Evolutionary conservation across 179 eudicot species (phyloP), one percentile per base, ranked within the genome.

Genomic region (Patellifolia procumbens): DNA sequence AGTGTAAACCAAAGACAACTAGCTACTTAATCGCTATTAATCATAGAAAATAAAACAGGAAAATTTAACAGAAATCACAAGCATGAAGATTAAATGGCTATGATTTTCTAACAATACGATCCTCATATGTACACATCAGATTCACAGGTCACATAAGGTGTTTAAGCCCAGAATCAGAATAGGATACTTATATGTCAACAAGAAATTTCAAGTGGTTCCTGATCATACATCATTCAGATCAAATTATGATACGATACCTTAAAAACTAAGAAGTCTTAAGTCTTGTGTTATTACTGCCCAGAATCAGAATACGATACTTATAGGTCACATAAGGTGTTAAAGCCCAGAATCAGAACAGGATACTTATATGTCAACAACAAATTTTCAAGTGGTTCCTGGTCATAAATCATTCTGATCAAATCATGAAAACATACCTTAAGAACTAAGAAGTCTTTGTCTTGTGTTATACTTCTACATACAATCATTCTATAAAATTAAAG

Each of bases 381-480:
- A 48, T 59, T 58, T 22, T n/a, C 56, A 9, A 46, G 46, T 35
- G 12, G 39, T 59, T 28, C 43, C 56, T 13, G 7, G 73, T 43
- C 70, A 63, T 42, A 24, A 52, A 55, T 53, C 55, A 75, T 46
- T 61, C 53, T 46, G 35, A 73, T 34, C 63, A 55, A 67, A 73
- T 39, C 45, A 39, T 39, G 9, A 39, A 39, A 39, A 7, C 45
- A 39, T 39, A 11, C 45, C 29, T 52, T 45, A 73, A 12, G 37
- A 29, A 67, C 15, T 11, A 22, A 59, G 4, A 26, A 59, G 63
- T 19, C 32, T 22, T 22, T 6, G 8, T 7, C n/a, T 53, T 53
- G n/a, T 53, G 26, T 22, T 24, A 56, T 55, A 55, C 60, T n/a
- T 7, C 29, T 55, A 55, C 29, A n/a, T 29, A 55, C 2, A 55